These are phyloP conservation scores for Thalassiosira allenii DNA, from an alignment of 352 stramenopile genomes.

Conservation along the genomic window DNA sequence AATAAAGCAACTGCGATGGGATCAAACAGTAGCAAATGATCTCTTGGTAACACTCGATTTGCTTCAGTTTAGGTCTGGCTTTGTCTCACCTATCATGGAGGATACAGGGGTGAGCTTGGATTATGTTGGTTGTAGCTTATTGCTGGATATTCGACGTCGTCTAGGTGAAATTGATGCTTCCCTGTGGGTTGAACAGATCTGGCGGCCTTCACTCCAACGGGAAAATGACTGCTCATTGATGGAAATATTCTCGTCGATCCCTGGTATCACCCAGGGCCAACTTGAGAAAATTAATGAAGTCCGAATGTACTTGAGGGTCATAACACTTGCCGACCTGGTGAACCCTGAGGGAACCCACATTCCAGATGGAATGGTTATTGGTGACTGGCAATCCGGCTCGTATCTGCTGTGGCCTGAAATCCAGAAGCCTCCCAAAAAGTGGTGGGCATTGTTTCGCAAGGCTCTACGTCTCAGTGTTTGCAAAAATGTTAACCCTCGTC, in stretches of 20 bases:
- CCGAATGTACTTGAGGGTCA: conserved; percentile 14
- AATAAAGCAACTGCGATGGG: conserved; percentile 1
- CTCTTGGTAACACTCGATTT: conserved; percentile 3
- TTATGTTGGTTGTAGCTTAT: conserved; percentile 7
- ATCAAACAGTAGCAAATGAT: conserved; percentile 16
- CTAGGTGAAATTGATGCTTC: conserved; percentile 9
- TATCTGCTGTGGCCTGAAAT: conserved; percentile 14
- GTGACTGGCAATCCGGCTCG: background rate
- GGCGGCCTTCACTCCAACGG: conserved; percentile 21
- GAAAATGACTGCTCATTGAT: conserved; percentile 19
- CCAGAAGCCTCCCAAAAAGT: background rate
- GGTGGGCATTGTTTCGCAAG: background rate
- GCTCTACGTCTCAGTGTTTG: background rate
- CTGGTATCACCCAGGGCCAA: background rate
- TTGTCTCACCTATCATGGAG: conserved; percentile 4
- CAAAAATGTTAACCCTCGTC: background rate
- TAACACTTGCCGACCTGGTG: conserved; percentile 26
- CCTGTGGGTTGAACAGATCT: conserved; percentile 26
- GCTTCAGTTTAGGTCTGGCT: conserved; percentile 8
- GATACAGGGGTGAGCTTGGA: background rate
- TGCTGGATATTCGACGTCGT: background rate
- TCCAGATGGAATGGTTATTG: background rate
- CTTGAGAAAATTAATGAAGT: conserved; percentile 9
- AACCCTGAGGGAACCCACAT: background rate
- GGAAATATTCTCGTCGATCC: background rate